Conservation (phyloP, 2,329 filamentous ascomycete species). For the Sordariomycetes sp. region DNA sequence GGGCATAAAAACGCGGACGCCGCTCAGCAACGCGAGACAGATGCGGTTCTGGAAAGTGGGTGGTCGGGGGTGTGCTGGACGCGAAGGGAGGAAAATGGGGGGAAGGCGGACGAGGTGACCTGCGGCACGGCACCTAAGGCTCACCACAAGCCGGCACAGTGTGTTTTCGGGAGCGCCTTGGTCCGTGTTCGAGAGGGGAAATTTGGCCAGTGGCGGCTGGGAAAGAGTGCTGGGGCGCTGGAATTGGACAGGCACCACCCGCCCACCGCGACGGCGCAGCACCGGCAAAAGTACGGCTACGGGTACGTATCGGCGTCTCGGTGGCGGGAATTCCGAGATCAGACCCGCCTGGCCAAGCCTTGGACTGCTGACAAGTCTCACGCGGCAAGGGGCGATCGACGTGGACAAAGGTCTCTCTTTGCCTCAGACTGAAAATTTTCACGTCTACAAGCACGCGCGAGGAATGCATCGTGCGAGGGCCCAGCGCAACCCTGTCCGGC, state of each 20-base stretch:
- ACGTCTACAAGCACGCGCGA: no score
- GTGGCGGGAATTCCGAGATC: no score
- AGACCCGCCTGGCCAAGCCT: no score
- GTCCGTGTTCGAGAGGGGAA: not conserved
- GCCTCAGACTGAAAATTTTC: no score
- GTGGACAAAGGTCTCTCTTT: no score
- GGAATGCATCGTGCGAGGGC: no score
- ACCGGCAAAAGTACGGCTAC: no score
- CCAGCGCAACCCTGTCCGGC: not conserved
- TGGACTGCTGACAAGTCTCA: no score
- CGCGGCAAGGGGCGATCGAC: no score
- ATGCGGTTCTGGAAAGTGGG: not conserved
- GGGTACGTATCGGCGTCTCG: no score
- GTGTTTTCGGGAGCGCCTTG: not conserved
- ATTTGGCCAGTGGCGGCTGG: not conserved
- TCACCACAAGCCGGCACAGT: not conserved
- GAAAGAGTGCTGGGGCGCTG: not conserved
- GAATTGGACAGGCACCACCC: not conserved
- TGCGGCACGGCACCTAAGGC: not conserved
- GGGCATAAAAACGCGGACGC: not conserved
- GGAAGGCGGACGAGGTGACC: not conserved
- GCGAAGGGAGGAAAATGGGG: conserved; percentile 3
- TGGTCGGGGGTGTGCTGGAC: conserved; percentile 1
- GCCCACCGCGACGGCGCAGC: no score
- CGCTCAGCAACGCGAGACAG: conserved; percentile 4